Evolutionary conservation across 2,329 filamentous ascomycete genomes (phyloP).

Genomic region (Aureobasidium sp.): DNA sequence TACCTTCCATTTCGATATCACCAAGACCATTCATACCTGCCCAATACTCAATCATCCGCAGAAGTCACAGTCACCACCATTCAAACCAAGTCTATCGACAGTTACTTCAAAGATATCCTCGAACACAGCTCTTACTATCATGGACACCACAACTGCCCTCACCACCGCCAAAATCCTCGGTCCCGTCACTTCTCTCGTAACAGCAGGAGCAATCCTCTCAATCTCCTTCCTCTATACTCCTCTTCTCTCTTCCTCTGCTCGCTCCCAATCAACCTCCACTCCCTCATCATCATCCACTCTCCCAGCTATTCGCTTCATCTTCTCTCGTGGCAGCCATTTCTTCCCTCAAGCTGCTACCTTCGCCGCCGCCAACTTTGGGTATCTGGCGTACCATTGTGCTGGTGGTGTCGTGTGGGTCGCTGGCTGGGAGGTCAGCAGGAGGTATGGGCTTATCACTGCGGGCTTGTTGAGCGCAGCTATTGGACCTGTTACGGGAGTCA

Average conservation of each 20-base stretch:
- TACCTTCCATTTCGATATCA: too few relatives aligned
- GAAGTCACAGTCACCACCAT: too few relatives aligned
- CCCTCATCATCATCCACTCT: neutral
- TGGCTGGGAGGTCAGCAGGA: neutral
- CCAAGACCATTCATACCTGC: neutral
- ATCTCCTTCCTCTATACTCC: slow-evolving; percentile 4
- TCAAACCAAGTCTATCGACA: too few relatives aligned
- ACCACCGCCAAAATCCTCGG: neutral
- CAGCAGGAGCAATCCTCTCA: neutral
- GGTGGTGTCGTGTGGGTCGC: neutral
- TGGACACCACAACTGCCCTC: neutral
- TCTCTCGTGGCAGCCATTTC: neutral
- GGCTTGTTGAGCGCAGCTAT: neutral
- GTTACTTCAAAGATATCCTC: too few relatives aligned
- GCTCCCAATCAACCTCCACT: neutral
- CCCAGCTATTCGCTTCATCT: slow-evolving; percentile 3
- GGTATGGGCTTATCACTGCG: neutral
- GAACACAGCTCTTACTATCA: neutral
- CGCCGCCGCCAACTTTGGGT: neutral
- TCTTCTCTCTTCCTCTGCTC: neutral
- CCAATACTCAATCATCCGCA: too few relatives aligned
- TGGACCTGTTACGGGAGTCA: neutral
- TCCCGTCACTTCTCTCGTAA: neutral
- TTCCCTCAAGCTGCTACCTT: neutral
- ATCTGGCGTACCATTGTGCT: neutral